phyloP scores from a whole-genome alignment of 2,329 filamentous ascomycete genomes.

The Diaporthe eres region DNA sequence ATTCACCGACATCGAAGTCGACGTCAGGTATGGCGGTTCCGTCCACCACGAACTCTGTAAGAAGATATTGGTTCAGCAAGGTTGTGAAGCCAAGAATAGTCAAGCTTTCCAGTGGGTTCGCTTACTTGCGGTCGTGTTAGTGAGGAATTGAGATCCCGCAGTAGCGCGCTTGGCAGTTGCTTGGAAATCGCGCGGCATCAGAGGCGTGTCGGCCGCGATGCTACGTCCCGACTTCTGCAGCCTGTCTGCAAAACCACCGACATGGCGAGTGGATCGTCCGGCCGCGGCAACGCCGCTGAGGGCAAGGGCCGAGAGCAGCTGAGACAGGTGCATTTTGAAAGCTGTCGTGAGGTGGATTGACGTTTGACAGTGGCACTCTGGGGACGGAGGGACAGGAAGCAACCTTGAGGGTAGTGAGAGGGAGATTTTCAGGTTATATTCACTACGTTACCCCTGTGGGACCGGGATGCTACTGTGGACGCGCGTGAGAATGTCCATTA shows the following conservation, averaged over 20 bases:
- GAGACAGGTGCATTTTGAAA: conserved; percentile 34
- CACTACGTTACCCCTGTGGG: conserved; percentile 7
- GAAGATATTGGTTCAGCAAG: background rate
- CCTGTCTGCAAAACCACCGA: conserved; percentile 38
- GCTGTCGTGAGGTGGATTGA: conserved; percentile 2
- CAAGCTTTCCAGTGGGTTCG: background rate
- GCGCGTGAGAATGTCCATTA: background rate
- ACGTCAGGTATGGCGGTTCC: conserved; percentile 77
- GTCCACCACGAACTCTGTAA: conserved; percentile 73
- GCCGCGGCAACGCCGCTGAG: conserved; percentile 33
- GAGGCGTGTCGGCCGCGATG: conserved; percentile 1
- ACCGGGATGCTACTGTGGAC: background rate
- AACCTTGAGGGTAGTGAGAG: background rate
- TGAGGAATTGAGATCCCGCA: conserved; percentile 38
- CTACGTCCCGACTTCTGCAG: conserved; percentile 25
- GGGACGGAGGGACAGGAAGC: background rate
- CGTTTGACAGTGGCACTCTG: conserved; percentile 13
- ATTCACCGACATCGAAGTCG: conserved; percentile 76
- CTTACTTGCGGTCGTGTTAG: conserved; percentile 40
- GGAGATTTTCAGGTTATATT: conserved; percentile 18
- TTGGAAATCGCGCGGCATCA: conserved; percentile 28
- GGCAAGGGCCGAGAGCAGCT: conserved; percentile 35
- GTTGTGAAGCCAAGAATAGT: background rate
- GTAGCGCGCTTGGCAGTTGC: conserved; percentile 37
- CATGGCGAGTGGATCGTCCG: conserved; percentile 39